Evolutionary conservation across 768 basidiomycete genomes (phyloP).

Genomic region (Trametes punicea): DNA sequence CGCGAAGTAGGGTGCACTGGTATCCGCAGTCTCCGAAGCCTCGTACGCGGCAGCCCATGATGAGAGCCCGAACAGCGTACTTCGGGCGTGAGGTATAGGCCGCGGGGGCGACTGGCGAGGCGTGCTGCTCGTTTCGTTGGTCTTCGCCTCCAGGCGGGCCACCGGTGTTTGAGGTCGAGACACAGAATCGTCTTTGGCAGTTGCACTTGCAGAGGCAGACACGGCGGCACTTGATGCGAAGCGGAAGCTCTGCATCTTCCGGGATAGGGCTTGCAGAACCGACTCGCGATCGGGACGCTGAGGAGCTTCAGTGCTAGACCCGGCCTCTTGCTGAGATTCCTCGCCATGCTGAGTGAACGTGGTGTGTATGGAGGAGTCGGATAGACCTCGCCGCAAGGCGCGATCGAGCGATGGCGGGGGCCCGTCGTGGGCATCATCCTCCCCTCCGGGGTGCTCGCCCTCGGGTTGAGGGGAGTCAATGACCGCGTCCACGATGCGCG

Average conservation of each 20-base stretch:
- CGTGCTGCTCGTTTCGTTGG: slow-evolving; percentile 7
- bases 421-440: slow-evolving; percentile 5
- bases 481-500: slow-evolving; percentile 75
- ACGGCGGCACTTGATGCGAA: slow-evolving; percentile 27
- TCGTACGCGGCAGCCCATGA: slow-evolving; percentile 32
- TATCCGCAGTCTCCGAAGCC: slow-evolving; percentile 4
- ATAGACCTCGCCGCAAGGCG: slow-evolving; percentile 75
- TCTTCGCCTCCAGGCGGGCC: background rate
- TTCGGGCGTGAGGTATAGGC: slow-evolving; percentile 22
- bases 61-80: slow-evolving; percentile 31
- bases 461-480: slow-evolving; percentile 48
- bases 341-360: slow-evolving; percentile 65
- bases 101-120: slow-evolving; percentile 22
- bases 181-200: background rate
- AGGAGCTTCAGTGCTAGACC: background rate
- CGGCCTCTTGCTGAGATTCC: slow-evolving; percentile 20
- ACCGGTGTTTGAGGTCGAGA: slow-evolving; percentile 17
- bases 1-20: slow-evolving; percentile 10
- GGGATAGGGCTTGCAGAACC: slow-evolving; percentile 32
- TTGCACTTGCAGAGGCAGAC: slow-evolving; percentile 20
- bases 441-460: slow-evolving; percentile 37
- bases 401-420: slow-evolving; percentile 54
- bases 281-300: slow-evolving; percentile 25
- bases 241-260: slow-evolving; percentile 31
- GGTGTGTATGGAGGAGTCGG: slow-evolving; percentile 90